These are phyloP conservation scores for Xylaria sp. DNA, from an alignment of 2,329 filamentous ascomycete genomes.

Conservation along the genomic window DNA sequence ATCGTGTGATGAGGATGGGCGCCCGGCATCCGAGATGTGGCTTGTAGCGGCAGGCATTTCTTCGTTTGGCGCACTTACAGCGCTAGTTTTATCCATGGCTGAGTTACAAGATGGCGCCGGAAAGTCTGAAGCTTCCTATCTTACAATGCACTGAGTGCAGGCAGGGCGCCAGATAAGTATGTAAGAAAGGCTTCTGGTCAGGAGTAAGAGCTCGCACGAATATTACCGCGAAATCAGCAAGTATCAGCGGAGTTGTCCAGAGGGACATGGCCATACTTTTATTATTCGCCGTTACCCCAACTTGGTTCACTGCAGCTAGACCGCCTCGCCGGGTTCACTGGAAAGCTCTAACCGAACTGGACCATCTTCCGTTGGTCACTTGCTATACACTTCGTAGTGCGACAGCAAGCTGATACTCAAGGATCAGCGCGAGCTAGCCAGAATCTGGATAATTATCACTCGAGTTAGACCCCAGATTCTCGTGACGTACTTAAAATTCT, in stretches of 20 bases:
- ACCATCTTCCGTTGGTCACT: neutral
- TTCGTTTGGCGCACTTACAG: slow-evolving; percentile 24
- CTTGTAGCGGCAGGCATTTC: slow-evolving; percentile 21
- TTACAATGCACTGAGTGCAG: slow-evolving; percentile 5
- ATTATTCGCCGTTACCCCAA: slow-evolving; percentile 22
- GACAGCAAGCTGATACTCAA: neutral
- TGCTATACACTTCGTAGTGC: neutral
- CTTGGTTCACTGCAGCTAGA: neutral
- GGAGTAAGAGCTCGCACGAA: neutral
- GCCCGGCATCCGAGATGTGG: slow-evolving; percentile 33
- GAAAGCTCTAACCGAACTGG: slow-evolving; percentile 4
- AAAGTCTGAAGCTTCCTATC: slow-evolving; percentile 2
- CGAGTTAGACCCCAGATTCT: neutral
- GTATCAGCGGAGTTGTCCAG: slow-evolving; percentile 1
- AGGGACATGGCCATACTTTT: slow-evolving; percentile 16
- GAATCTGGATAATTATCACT: slow-evolving; percentile 5
- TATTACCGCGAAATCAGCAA: slow-evolving; percentile 6
- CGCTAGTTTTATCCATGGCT: slow-evolving; percentile 19
- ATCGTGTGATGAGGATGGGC: slow-evolving; percentile 31
- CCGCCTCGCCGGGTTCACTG: slow-evolving; percentile 1
- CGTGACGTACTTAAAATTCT: neutral
- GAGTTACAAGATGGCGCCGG: neutral
- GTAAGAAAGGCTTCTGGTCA: neutral
- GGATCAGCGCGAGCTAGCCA: slow-evolving; percentile 14
- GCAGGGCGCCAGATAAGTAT: neutral